Evolutionary conservation across 352 stramenopile genomes (phyloP), one percentile per base, ranked within the genome.

Genomic region (Phytopythium kandeliae): DNA sequence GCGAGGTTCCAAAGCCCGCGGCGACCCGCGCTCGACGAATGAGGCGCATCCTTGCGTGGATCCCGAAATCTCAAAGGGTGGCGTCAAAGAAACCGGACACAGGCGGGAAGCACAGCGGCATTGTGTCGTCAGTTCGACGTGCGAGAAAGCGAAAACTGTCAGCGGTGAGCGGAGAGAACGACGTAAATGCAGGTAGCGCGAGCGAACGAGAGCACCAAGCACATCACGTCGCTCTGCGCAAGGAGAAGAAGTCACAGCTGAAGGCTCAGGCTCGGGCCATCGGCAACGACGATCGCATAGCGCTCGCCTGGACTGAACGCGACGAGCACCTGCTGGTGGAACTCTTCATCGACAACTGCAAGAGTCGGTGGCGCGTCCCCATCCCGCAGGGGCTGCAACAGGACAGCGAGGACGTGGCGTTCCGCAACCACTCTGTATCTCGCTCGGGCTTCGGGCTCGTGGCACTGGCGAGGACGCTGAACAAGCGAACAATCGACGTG

Each of bases 401-500:
- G 26, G 67, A 78, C 7, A 61, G 65, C 2, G 78, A 89, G 48
- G 51, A 67, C 13, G 41, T 89, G 0, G 78, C 76, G 26, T 88
- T 89, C 49, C 78, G 81, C 47, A 76, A 79, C 9, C 64, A 80
- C 19, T 81, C 63, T 4, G 48, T 89, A 16, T 85, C 72, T 22
- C 67, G 81, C 16, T 65, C 67, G 37, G 77, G 78, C 25, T 84
- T 89, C 51, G 77, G 66, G 25, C 48, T 88, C 10, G 75, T 87
- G 10, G 67, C 70, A 5, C 84, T 92, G 25, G 63, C 81, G 21
- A 62, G 76, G 19, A 85, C 74, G 55, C 51, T 92, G 4, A 67
- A 63, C 19, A 89, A 89, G 24, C 65, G 78, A 1, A 74, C 74
- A 21, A 89, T 89, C 42, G 81, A 92, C 38, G 81, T 92, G 25